Evolutionary conservation across 805 yeast genomes (phyloP), one percentile per base, ranked within the genome.

Genomic region (Kodamaea kaohsiungensis): DNA sequence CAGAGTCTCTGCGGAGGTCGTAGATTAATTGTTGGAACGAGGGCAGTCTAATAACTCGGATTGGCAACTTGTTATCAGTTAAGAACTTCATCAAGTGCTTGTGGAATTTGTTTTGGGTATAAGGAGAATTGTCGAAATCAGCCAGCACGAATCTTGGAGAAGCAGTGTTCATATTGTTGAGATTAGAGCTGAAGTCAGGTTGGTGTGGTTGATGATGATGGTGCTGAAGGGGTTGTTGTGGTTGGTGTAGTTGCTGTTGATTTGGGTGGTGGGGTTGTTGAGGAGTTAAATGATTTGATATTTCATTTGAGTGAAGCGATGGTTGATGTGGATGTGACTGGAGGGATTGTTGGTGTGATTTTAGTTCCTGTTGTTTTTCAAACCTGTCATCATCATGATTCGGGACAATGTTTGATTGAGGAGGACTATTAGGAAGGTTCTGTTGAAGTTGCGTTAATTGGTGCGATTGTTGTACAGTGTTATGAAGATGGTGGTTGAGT

Each of bases 1-100:
- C 66, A 0, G 82, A 75, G 33, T 76, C 81, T 0, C 83, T 78
- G 50, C 80, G 70, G 56, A 82, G 68, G 43, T 82, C 82, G 59
- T 74, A 77, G 13, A 82, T 68, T 43, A 82, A 61, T 57, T 82
- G 85, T 61, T 78, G 79, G 60, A 82, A 82, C 7, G 82, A 71
- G 18, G 70, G 77, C 49, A 82, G 76, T 64, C 77, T 78, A n/a
- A 81, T 77, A 8, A 76, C 75, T 18, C 68, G 69, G 30, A 81
- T 72, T 0, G 82, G 75, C 9, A 82, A 65, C 60, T 80, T 80
- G 64, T 82, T 79, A n/a, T 81, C 85, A 13, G 77, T 71, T 39
- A 82, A 63, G 54, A 82, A 82, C 57, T 70, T 74, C 71, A 81
- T 68, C 27, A 82, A 64, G 56, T 81, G 82, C 56, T 75, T 77